Base-by-base conservation (phyloP, 352 stramenopile species). In the Aphanomyces stellatus region DNA sequence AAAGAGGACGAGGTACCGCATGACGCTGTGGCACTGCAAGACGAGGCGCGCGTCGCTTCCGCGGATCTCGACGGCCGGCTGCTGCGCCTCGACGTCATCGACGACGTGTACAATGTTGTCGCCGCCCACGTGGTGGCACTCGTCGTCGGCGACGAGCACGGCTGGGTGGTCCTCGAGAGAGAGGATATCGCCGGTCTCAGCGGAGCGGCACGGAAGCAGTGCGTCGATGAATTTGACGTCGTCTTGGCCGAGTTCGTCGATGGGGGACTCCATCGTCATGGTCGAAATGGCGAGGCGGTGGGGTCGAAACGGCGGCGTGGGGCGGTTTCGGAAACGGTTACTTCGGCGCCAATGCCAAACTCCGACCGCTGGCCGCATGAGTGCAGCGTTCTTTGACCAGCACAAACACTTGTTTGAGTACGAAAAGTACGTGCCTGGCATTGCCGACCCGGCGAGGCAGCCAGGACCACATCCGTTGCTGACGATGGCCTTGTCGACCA, bases 1-100 rank as follows among this genome's bases (percentile, higher is more conserved):
- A 59, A 92, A 93, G 37, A 95, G 70, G 51, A 92, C 86, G 19
- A 93, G 56, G 65, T 82, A 93, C n/a, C 80, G 84, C 53, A 91
- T 89, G 30, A 90, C 84, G 49, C 81, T 90, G 62, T 72, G 74
- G 15, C 76, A 80, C 46, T 72, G 69, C 53, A 94, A 90, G 17
- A 88, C 72, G 10, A 94, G 71, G 65, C 90, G 80, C 28, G 80
- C 82, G 15, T 91, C 79, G 4, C 69, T 69, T n/a, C 86, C 84
- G 0, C 82, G 69, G 11, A 93, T 61, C 55, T 94, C 75, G n/a
- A 93, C 81, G 19, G 89, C 76, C n/a, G 85, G 75, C 69, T 90
- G 84, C 46, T 88, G 85, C 24, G 93, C 82, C 46, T 83, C 82
- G 22, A 80, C 74, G 61, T 94, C 86, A 41, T 91, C 76, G 0